phyloP scores from a whole-genome alignment of 163 green algal species.

The Chloromonas sp. region DNA sequence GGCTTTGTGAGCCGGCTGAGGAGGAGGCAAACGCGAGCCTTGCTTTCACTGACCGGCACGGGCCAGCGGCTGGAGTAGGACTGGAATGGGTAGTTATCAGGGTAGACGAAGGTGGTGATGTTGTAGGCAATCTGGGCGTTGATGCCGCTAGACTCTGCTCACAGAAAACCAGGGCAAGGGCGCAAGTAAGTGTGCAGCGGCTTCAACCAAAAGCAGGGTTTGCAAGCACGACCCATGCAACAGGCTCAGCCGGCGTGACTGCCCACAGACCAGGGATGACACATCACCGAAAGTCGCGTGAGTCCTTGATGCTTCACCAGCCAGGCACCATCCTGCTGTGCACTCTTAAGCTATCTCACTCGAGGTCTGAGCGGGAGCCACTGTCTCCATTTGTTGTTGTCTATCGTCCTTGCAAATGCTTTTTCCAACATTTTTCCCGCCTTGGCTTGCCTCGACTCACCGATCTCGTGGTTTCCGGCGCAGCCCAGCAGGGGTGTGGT shows the following conservation, averaged over 20 bases:
- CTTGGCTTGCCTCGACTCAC: neutral
- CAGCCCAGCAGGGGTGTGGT: slow-evolving; percentile 41
- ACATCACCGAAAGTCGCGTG: too few relatives aligned
- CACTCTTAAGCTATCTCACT: neutral
- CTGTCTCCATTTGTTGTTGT: too few relatives aligned
- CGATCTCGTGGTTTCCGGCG: slow-evolving; percentile 66
- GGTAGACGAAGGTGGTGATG: slow-evolving; percentile 32
- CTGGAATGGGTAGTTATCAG: slow-evolving; percentile 33
- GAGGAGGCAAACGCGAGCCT: neutral
- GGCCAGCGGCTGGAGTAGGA: slow-evolving; percentile 23
- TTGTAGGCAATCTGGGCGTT: slow-evolving; percentile 37
- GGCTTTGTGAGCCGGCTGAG: too few relatives aligned
- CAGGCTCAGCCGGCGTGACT: too few relatives aligned
- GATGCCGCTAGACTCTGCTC: slow-evolving; percentile 18
- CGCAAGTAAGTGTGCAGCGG: too few relatives aligned
- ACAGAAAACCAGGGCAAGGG: too few relatives aligned
- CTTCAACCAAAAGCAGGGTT: too few relatives aligned
- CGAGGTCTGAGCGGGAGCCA: too few relatives aligned
- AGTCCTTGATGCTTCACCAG: neutral
- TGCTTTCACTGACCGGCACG: slow-evolving; percentile 5
- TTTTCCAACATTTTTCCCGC: too few relatives aligned
- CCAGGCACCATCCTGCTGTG: neutral
- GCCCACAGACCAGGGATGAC: too few relatives aligned
- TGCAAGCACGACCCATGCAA: too few relatives aligned
- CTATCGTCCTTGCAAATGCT: too few relatives aligned